A percentile compares a stretch with the other conserved stretches of the same genome.
These are phyloP conservation scores for Ramaria rubella DNA, from an alignment of 768 basidiomycete species.

Conservation along the genomic window DNA sequence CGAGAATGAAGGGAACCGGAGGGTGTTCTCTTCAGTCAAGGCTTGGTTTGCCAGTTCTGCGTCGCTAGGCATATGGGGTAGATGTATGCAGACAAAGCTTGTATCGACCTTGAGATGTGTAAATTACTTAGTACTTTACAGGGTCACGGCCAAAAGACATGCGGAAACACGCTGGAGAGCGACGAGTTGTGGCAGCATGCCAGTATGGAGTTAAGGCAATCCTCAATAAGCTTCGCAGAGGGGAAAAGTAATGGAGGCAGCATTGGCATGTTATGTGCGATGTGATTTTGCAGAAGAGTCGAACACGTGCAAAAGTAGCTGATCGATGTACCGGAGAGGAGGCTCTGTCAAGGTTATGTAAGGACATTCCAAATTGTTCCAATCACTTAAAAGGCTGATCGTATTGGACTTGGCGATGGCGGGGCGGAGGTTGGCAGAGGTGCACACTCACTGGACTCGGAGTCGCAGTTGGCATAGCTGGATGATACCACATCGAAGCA, in stretches of 20 bases:
- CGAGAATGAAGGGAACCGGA: conserved; percentile 68
- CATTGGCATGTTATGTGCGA: not conserved
- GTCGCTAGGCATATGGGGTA: conserved; percentile 35
- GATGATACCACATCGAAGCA: too few relatives aligned
- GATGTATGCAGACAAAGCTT: not conserved
- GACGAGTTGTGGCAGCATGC: not conserved
- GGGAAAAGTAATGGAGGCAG: not conserved
- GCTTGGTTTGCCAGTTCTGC: conserved; percentile 68
- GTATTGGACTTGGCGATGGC: too few relatives aligned
- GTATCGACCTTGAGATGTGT: not conserved
- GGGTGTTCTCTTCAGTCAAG: conserved; percentile 60
- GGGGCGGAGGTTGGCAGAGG: too few relatives aligned
- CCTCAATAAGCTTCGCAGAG: not conserved
- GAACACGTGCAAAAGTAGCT: too few relatives aligned
- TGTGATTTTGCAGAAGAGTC: not conserved
- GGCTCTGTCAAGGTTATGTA: too few relatives aligned
- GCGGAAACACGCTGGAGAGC: not conserved
- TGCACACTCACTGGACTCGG: too few relatives aligned
- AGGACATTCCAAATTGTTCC: too few relatives aligned
- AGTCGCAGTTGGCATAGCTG: too few relatives aligned
- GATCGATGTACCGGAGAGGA: too few relatives aligned
- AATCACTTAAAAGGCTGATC: too few relatives aligned
- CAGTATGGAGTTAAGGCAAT: too few relatives aligned
- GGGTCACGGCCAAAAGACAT: not conserved
- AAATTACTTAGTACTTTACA: not conserved